These are phyloP conservation scores for Spathaspora passalidarum DNA, from an alignment of 805 yeast genomes.

Conservation along the genomic window DNA sequence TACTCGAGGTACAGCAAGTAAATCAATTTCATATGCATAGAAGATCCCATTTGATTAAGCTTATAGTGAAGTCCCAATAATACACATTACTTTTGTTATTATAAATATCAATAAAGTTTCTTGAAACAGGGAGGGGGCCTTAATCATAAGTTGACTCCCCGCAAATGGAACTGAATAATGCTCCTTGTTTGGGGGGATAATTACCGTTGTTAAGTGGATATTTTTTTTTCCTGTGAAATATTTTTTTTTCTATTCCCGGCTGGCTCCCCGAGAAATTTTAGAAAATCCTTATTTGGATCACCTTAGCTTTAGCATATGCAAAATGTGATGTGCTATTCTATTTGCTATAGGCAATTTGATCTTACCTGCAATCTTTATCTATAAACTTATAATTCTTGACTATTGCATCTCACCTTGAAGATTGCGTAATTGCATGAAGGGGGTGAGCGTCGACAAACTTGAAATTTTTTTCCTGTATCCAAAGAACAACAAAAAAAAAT, in stretches of 20 bases:
- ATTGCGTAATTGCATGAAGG: too few species aligned
- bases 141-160: not conserved
- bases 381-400: too few species aligned
- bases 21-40: not conserved
- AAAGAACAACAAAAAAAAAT: not conserved
- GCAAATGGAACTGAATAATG: not conserved
- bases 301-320: too few species aligned
- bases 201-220: not conserved
- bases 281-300: not conserved
- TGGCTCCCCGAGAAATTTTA: not conserved
- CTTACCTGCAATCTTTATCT: too few species aligned
- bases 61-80: too few species aligned
- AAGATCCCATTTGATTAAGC: not conserved
- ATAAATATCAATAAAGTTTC: too few species aligned
- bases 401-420: too few species aligned
- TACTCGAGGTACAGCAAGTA: not conserved
- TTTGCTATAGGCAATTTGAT: too few species aligned
- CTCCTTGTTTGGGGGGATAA: not conserved
- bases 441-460: not conserved
- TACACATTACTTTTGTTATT: too few species aligned
- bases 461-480: not conserved
- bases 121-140: too few species aligned
- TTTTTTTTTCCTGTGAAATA: not conserved
- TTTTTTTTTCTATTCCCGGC: not conserved
- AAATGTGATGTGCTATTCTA: too few species aligned